Conservation (phyloP, 2,329 filamentous ascomycete species). For the Malbranchea zuffiana region DNA sequence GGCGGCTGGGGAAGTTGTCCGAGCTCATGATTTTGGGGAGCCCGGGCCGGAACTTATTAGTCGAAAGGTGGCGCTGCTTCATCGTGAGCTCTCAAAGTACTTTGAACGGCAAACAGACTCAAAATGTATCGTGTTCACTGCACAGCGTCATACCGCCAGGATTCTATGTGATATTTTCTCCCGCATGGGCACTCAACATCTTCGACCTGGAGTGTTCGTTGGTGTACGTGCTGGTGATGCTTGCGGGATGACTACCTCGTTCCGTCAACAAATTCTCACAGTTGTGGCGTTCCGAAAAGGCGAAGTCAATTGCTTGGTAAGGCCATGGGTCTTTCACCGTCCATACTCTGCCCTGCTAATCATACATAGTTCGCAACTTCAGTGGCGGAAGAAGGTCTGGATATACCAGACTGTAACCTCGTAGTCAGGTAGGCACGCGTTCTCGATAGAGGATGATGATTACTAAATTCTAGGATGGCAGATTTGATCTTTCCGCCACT, state of each 20-base stretch:
- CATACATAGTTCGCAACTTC: conserved; percentile 47
- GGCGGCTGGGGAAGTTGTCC: conserved; percentile 48
- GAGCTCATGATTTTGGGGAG: conserved; percentile 39
- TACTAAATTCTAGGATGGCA: conserved; percentile 11
- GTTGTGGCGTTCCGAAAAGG: conserved; percentile 55
- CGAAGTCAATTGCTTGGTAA: conserved; percentile 45
- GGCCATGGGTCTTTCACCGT: background rate
- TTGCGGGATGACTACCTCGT: conserved; percentile 51
- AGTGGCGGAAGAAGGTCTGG: conserved; percentile 55
- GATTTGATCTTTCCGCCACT: conserved; percentile 80
- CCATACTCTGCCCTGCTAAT: conserved; percentile 4
- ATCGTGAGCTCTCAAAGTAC: conserved; percentile 48
- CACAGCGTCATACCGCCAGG: conserved; percentile 64
- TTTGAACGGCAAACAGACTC: conserved; percentile 50
- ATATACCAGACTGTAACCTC: conserved; percentile 57
- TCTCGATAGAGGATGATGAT: background rate
- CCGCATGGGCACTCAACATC: conserved; percentile 45
- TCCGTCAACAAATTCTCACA: conserved; percentile 62
- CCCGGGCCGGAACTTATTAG: conserved; percentile 46
- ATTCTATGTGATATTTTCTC: conserved; percentile 59
- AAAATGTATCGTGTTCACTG: conserved; percentile 81
- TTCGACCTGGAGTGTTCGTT: conserved; percentile 55
- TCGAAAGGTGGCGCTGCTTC: conserved; percentile 58
- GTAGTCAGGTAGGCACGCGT: conserved; percentile 38
- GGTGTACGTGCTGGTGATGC: conserved; percentile 44